These are phyloP conservation scores for Plasmopara muralis DNA, from an alignment of 352 stramenopile genomes.

Conservation along the genomic window DNA sequence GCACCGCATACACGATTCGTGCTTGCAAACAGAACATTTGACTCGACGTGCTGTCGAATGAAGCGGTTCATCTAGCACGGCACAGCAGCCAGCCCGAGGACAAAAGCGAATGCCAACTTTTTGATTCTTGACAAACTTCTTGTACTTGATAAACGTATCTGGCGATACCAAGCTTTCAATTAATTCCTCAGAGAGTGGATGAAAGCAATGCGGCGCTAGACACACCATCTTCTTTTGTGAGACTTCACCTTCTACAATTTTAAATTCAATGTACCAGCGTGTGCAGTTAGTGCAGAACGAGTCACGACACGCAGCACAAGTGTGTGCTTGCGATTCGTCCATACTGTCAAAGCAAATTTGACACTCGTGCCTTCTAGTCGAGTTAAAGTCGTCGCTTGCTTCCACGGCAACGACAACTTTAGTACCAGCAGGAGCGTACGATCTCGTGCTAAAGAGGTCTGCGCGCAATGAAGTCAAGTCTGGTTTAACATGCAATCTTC, in stretches of 20 bases:
- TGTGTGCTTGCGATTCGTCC: conserved; percentile 36
- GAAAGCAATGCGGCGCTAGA: conserved; percentile 47
- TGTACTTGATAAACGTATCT: conserved; percentile 55
- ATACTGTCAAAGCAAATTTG: conserved; percentile 73
- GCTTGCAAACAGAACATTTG: conserved; percentile 36
- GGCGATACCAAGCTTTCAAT: conserved; percentile 46
- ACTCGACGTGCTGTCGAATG: conserved; percentile 38
- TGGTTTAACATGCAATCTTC: conserved; percentile 5
- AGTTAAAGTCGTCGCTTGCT: conserved; percentile 21
- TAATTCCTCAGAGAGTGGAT: conserved; percentile 39
- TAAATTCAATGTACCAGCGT: conserved; percentile 69
- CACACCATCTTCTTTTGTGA: conserved; percentile 70
- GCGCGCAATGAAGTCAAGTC: conserved; percentile 12
- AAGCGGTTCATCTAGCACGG: conserved; percentile 47
- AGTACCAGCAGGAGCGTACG: conserved; percentile 12
- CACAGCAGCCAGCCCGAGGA: conserved; percentile 54
- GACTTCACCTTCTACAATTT: conserved; percentile 70
- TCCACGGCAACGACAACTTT: conserved; percentile 4
- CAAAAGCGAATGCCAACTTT: conserved; percentile 65
- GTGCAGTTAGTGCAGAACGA: conserved; percentile 58
- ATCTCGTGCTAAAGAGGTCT: conserved; percentile 10
- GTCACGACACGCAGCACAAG: conserved; percentile 35
- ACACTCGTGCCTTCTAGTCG: conserved; percentile 32
- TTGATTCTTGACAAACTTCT: conserved; percentile 58
- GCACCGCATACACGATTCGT: conserved; percentile 68